Percentiles rank a stretch among this genome's conserved stretches.
phyloP scores from a whole-genome alignment of 768 basidiomycete species.

The Collybia sp. region DNA sequence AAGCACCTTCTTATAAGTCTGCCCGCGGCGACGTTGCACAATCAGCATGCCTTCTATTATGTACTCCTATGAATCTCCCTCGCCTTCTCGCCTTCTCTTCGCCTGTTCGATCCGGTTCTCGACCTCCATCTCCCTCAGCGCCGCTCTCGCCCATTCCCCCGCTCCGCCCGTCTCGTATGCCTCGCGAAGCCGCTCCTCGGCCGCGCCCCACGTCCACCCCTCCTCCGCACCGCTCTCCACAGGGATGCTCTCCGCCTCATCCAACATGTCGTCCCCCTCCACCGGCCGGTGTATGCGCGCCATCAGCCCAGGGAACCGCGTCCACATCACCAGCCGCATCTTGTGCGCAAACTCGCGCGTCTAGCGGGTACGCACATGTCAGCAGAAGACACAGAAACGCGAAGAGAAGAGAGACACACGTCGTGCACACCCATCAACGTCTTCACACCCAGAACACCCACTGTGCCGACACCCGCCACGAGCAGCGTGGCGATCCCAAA shows the following conservation, averaged over 20 bases:
- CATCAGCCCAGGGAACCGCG: conserved; percentile 44
- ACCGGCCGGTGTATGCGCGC: conserved; percentile 45
- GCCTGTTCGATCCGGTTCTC: conserved; percentile 48
- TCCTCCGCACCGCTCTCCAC: conserved; percentile 10
- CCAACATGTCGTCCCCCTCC: no score
- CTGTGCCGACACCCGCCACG: conserved; percentile 43
- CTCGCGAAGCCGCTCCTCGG: conserved; percentile 45
- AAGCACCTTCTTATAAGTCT: no score
- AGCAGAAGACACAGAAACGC: not conserved
- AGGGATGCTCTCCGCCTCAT: conserved; percentile 23
- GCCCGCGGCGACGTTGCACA: no score
- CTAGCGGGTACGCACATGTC: conserved; percentile 24
- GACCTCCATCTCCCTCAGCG: conserved; percentile 49
- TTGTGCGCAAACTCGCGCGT: conserved; percentile 54
- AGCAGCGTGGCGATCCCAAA: conserved; percentile 61
- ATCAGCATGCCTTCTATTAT: no score
- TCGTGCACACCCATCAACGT: conserved; percentile 47
- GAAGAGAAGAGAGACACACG: conserved; percentile 36
- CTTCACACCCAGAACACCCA: conserved; percentile 45
- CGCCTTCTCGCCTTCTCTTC: conserved; percentile 23
- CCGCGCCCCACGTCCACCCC: conserved; percentile 49
- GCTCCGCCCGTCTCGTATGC: conserved; percentile 62
- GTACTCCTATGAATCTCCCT: no score
- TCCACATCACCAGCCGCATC: conserved; percentile 47
- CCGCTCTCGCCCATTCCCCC: conserved; percentile 48